phyloP scores from a whole-genome alignment of 805 yeast species.

The Kazachstania psychrophila region DNA sequence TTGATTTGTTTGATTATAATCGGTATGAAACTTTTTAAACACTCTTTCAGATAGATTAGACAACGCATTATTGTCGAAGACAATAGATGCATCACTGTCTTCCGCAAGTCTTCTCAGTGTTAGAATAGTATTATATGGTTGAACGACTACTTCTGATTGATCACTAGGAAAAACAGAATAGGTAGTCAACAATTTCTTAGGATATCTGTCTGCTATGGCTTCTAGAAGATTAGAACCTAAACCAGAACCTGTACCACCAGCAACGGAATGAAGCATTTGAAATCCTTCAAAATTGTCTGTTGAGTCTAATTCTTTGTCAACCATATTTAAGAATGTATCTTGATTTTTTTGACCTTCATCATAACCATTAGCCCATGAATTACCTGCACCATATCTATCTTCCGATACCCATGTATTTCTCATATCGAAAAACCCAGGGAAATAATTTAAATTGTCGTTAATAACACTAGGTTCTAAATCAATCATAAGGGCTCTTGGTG shows the following conservation, averaged over 20 bases:
- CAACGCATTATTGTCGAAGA: constrained; percentile 84
- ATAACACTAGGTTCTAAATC: constrained; percentile 91
- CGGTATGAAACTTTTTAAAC: constrained; percentile 48
- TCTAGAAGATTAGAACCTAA: constrained; percentile 79
- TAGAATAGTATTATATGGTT: constrained; percentile 84
- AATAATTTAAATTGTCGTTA: constrained; percentile 44
- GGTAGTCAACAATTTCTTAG: constrained; percentile 75
- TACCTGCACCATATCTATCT: constrained; percentile 91
- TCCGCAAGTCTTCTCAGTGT: constrained; percentile 76
- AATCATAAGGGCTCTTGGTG: constrained; percentile 78
- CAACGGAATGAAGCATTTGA: constrained; percentile 86
- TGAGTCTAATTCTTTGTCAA: constrained; percentile 83
- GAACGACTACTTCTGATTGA: constrained; percentile 92
- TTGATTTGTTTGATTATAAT: constrained; percentile 74
- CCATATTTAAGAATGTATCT: constrained; percentile 70
- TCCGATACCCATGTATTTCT: constrained; percentile 69
- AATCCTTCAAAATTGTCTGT: constrained; percentile 87
- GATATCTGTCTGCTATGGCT: constrained; percentile 66
- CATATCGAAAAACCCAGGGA: constrained; percentile 66
- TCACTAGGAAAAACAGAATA: constrained; percentile 78
- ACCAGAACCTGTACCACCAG: constrained; percentile 99
- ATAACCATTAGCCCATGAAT: constrained; percentile 91
- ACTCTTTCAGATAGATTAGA: constrained; percentile 59
- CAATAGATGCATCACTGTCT: constrained; percentile 77
- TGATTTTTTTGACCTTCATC: constrained; percentile 56